Percentiles rank a stretch among this genome's conserved stretches.
These are phyloP conservation scores for Asterochloris erici DNA, from an alignment of 139 green algal genomes.

Conservation along the genomic window DNA sequence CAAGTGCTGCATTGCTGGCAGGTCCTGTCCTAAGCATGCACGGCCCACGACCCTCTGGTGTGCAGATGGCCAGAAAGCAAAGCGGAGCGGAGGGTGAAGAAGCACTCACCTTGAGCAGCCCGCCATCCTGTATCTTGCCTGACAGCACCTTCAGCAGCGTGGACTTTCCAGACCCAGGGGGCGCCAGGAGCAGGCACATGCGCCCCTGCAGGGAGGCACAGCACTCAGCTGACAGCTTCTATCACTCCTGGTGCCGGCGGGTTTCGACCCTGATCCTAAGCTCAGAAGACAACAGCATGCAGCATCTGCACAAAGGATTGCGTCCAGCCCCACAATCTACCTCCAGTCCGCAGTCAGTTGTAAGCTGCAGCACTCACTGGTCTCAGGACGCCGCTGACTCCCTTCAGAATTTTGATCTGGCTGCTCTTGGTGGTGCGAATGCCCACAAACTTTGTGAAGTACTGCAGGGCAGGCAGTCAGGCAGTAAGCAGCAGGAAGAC, in stretches of 20 bases:
- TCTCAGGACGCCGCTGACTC: conserved; percentile 34
- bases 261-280: neutral
- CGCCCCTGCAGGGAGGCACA: conserved; percentile 23
- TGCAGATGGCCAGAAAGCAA: too few relatives aligned
- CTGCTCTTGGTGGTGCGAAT: neutral
- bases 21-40: too few relatives aligned
- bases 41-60: too few relatives aligned
- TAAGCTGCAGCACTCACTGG: conserved; percentile 17
- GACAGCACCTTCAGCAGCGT: conserved; percentile 56
- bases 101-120: neutral
- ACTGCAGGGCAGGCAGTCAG: neutral
- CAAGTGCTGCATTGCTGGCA: too few relatives aligned
- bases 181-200: conserved; percentile 66
- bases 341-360: neutral
- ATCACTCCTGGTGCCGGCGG: neutral
- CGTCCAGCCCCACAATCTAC: neutral
- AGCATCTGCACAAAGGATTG: neutral
- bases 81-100: neutral
- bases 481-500: neutral
- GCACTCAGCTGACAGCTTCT: neutral
- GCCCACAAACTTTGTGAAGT: neutral
- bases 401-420: conserved; percentile 35
- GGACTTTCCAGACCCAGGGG: conserved; percentile 50
- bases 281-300: neutral
- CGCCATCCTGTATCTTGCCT: conserved; percentile 30